These are phyloP conservation scores for Amyloporia xantha DNA, from an alignment of 768 basidiomycete species.

Conservation along the genomic window DNA sequence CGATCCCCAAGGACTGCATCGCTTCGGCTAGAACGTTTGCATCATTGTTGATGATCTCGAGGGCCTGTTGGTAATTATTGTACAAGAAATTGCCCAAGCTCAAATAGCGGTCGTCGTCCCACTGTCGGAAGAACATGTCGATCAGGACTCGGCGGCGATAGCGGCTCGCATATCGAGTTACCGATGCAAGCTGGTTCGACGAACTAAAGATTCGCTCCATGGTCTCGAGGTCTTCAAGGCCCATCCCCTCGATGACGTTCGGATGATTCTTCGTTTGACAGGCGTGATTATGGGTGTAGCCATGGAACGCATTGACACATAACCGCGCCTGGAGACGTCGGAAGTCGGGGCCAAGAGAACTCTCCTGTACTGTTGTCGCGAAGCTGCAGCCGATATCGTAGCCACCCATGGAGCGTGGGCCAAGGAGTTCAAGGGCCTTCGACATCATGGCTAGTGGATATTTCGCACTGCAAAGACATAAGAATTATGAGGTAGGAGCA, in stretches of 20 bases:
- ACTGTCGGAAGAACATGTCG: conserved; percentile 26
- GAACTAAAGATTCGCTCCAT: too few relatives aligned
- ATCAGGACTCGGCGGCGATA: conserved; percentile 24
- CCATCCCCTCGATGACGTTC: conserved; percentile 22
- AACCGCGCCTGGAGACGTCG: conserved; percentile 1
- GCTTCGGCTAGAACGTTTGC: too few relatives aligned
- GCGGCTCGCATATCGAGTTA: too few relatives aligned
- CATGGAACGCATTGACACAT: conserved; percentile 27
- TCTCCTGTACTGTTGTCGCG: too few relatives aligned
- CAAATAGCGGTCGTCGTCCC: conserved; percentile 30
- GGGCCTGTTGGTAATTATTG: conserved; percentile 27
- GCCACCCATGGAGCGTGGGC: too few relatives aligned
- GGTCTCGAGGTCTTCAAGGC: conserved; percentile 27
- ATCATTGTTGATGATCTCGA: conserved; percentile 21
- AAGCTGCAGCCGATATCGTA: too few relatives aligned
- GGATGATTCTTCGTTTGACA: conserved; percentile 31
- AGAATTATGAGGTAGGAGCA: too few relatives aligned
- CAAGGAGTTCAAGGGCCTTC: too few relatives aligned
- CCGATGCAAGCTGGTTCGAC: too few relatives aligned
- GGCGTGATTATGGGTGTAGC: conserved; percentile 26
- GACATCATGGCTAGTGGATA: too few relatives aligned
- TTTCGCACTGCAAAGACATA: too few relatives aligned
- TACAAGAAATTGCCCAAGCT: conserved; percentile 21
- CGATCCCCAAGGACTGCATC: conserved; percentile 10
- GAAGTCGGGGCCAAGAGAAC: too few relatives aligned